Evolutionary conservation across 2,329 filamentous ascomycete species (phyloP), one percentile per base, ranked within the genome.

Genomic region (Cladosporium sp.): DNA sequence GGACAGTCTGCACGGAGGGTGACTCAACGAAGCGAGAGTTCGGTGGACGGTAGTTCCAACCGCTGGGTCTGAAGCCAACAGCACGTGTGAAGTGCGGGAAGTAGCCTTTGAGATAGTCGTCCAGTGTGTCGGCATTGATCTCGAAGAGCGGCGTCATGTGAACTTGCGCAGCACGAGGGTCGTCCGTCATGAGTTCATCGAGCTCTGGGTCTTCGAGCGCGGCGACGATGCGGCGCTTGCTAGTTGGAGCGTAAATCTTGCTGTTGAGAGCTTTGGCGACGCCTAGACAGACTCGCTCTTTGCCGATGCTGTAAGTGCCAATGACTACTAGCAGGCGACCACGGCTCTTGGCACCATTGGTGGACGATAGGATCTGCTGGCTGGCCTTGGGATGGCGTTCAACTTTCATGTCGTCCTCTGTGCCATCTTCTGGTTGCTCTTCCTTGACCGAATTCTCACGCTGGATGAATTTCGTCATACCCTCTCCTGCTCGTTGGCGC

Each of bases 61-160:
- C 95, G 8, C 90, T 94, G 0, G 95, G 95, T 0, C 93, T 86
- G 78, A 99, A 96, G 5, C 93, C 95, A 21, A 98, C 90, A 54
- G 97, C 88, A 61, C 91, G 89, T 16, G 88, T 88, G 76, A 98
- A 99, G 70, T 92, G 88, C 7, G 91, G 89, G 68, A 89, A 90
- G 80, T 92, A 91, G 39, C 86, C 84, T 71, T 89, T 87, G 6
- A 98, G 85, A 73, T 99, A 99, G 67, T 97, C 93, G 69, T 92
- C 88, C 1, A 99, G 84, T 0, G 94, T 97, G 70, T 97, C 93
- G 36, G 93, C 89, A 28, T 93, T 89, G 70, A 99, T 93, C 77
- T 98, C 94, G 84, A 95, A 95, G 11, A 99, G 84, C 72, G 91
- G 93, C 72, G 97, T 96, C 93, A 99, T 97, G 79, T 99, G 95